Base-by-base conservation (phyloP, 257 asterid species). In the Rubia yunnanensis region DNA sequence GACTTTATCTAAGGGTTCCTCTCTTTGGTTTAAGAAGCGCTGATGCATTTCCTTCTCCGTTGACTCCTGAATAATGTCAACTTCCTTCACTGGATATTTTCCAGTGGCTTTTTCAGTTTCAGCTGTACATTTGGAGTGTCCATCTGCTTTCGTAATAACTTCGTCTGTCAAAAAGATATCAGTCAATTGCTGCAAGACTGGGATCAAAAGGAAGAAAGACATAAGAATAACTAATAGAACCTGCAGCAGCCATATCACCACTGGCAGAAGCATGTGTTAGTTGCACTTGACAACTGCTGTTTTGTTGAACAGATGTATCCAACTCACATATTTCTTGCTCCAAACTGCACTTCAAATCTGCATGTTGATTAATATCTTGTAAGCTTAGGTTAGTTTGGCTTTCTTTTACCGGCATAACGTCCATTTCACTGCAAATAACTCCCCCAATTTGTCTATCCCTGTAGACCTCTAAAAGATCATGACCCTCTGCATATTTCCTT, bases 111-210 rank as follows among this genome's bases (percentile, higher is more conserved):
- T 74, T 72, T 60, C 71, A 39, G 50, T 60, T 35, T 64, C 77
- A 49, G 53, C 54, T 14, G 77, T 24, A 63, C 60, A 49, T 52
- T 67, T 17, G 20, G 60, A 48, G 78, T 52, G 69, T 32, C 64
- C 73, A 72, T 70, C 78, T 10, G 46, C 26, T 44, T 72, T 67
- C 55, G 78, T 82, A 39, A 46, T 75, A 70, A 69, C 58, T 63
- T 64, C 71, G 44, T 68, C 76, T 69, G 81, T 32, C 71, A 62
- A 66, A 74, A 68, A 66, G 73, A 73, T 67, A 73, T 62, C 70
- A 26, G 55, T 64, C 63, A 70, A 64, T 26, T 28, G 38, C 44
- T 60, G 67, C 17, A 48, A 73, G 54, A 63, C 60, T 26, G 71
- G 44, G 76, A 70, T 62, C 49, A 74, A 53, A 69, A 68, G 53